phyloP scores from a whole-genome alignment of 1,139 yeast species.

The Saccharomyces hybrid region DNA sequence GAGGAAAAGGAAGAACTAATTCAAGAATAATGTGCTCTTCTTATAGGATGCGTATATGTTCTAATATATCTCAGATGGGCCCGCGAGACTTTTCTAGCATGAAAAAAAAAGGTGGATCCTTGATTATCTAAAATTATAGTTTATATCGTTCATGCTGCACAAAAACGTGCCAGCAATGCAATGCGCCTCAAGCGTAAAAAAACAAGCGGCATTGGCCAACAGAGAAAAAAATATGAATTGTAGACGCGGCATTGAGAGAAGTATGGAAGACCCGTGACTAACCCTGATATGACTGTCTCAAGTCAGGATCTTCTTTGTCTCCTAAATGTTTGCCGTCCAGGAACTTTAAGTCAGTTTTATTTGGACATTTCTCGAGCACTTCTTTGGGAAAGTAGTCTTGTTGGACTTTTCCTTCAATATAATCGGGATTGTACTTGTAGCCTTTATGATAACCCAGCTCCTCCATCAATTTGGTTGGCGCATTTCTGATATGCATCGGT shows the following conservation, averaged over 20 bases:
- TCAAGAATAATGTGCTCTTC: neutral
- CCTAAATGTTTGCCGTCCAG: conserved; percentile 42
- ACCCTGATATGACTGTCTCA: conserved; percentile 1
- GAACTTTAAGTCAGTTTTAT: conserved; percentile 23
- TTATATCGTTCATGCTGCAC: neutral
- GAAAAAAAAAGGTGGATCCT: neutral
- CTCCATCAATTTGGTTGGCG: conserved; percentile 86
- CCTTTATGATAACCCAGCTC: conserved; percentile 79
- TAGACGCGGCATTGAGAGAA: neutral
- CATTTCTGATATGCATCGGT: conserved; percentile 82
- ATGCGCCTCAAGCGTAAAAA: neutral
- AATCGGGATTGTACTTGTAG: conserved; percentile 85
- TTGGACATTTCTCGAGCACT: conserved; percentile 30
- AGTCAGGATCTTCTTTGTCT: conserved; percentile 32
- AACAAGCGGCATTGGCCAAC: neutral
- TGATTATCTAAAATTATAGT: neutral
- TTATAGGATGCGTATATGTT: neutral
- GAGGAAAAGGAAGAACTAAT: neutral
- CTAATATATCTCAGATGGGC: neutral
- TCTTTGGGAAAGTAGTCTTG: conserved; percentile 67
- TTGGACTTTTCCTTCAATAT: conserved; percentile 56
- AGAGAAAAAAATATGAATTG: neutral
- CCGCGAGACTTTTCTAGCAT: neutral
- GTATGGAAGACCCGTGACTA: neutral
- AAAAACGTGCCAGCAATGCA: neutral